These are phyloP conservation scores for Penicillium herquei DNA, from an alignment of 495 filamentous ascomycete genomes.

Conservation along the genomic window DNA sequence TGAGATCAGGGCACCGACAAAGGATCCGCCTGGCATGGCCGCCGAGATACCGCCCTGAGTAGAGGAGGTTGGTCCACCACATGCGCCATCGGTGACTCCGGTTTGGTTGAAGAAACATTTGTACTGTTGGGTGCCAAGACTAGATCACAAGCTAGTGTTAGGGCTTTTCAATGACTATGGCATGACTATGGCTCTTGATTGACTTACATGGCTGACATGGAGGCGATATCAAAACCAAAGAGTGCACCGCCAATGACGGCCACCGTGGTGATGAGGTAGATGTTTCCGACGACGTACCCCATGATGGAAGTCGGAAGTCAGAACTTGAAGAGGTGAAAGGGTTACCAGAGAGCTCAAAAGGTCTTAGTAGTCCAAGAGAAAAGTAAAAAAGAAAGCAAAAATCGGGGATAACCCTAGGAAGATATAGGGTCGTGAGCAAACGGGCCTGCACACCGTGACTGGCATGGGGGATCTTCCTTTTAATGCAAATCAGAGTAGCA, in stretches of 20 bases:
- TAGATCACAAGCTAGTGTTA: conserved; percentile 5
- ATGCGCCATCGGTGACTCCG: conserved; percentile 27
- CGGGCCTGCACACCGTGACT: too few relatives aligned
- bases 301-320: conserved; percentile 8
- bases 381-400: neutral
- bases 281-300: conserved; percentile 28
- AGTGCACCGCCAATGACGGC: conserved; percentile 55
- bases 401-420: neutral
- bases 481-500: neutral
- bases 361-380: neutral
- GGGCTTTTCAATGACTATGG: too few relatives aligned
- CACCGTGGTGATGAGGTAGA: conserved; percentile 31
- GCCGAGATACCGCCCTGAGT: conserved; percentile 60
- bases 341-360: neutral
- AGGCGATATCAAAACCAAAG: conserved; percentile 74
- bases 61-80: conserved; percentile 47
- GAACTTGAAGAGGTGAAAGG: neutral
- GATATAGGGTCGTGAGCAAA: neutral
- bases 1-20: conserved; percentile 62
- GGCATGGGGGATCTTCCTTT: neutral
- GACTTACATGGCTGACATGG: conserved; percentile 65
- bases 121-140: conserved; percentile 48
- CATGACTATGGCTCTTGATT: too few relatives aligned
- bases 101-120: conserved; percentile 61
- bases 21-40: conserved; percentile 72